phyloP scores from a whole-genome alignment of 1,284 basidiomycete species.

The Abortiporus biennis region DNA sequence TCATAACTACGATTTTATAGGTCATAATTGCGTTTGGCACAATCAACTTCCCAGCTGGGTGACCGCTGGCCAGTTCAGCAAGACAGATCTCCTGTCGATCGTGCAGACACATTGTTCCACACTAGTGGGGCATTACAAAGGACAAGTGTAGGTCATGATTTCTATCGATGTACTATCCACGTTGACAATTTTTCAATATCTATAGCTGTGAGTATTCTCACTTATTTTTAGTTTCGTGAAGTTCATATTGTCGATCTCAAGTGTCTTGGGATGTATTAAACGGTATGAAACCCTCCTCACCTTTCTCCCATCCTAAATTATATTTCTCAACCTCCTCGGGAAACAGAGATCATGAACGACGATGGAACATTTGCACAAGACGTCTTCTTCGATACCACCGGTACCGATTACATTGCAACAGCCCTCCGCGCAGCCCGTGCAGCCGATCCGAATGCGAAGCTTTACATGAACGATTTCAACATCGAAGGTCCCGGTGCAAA shows the following conservation, averaged over 20 bases:
- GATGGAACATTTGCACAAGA: slow-evolving; percentile 40
- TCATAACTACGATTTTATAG: no score
- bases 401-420: slow-evolving; percentile 30
- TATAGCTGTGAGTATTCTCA: slow-evolving; percentile 14
- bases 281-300: slow-evolving; percentile 13
- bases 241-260: slow-evolving; percentile 1
- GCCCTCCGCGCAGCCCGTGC: slow-evolving; percentile 35
- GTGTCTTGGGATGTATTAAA: slow-evolving; percentile 29
- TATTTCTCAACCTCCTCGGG: no score
- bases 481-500: slow-evolving; percentile 34
- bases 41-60: slow-evolving; percentile 45
- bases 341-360: slow-evolving; percentile 47
- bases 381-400: slow-evolving; percentile 36
- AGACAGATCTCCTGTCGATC: slow-evolving; percentile 33
- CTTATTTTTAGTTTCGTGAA: background rate
- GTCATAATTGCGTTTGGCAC: slow-evolving; percentile 47
- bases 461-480: slow-evolving; percentile 45
- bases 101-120: slow-evolving; percentile 37
- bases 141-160: slow-evolving; percentile 37
- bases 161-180: background rate
- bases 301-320: background rate
- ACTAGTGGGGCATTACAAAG: slow-evolving; percentile 40
- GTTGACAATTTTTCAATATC: background rate
- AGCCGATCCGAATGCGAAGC: slow-evolving; percentile 32
- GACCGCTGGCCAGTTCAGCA: slow-evolving; percentile 30